These are phyloP conservation scores for Candida qinlingensis DNA, from an alignment of 805 yeast genomes.

Conservation along the genomic window DNA sequence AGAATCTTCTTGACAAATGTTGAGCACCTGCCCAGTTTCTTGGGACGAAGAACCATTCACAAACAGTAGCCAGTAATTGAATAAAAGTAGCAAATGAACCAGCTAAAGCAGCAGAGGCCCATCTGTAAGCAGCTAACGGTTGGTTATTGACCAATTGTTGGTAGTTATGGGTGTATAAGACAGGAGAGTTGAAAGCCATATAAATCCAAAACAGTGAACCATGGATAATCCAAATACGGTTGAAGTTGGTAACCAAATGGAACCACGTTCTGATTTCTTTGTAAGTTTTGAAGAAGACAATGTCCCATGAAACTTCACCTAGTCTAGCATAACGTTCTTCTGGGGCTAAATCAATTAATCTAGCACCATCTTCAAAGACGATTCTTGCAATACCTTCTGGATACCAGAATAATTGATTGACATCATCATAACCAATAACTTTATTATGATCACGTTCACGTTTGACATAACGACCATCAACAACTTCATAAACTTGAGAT, in stretches of 20 bases:
- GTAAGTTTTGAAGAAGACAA: slow-evolving; percentile 92
- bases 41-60: slow-evolving; percentile 96
- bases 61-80: slow-evolving; percentile 81
- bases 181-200: slow-evolving; percentile 86
- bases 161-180: slow-evolving; percentile 83
- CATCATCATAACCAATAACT: slow-evolving; percentile 93
- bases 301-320: slow-evolving; percentile 89
- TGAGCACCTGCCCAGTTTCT: slow-evolving; percentile 99
- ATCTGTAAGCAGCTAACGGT: slow-evolving; percentile 85
- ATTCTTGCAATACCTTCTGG: slow-evolving; percentile 97
- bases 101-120: slow-evolving; percentile 92
- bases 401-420: slow-evolving; percentile 98
- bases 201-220: slow-evolving; percentile 91
- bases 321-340: slow-evolving; percentile 85
- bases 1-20: slow-evolving; percentile 82
- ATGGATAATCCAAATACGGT: slow-evolving; percentile 97
- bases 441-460: slow-evolving; percentile 82
- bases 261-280: slow-evolving; percentile 97
- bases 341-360: slow-evolving; percentile 83
- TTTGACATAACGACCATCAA: slow-evolving; percentile 76
- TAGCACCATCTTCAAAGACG: slow-evolving; percentile 84
- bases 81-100: slow-evolving; percentile 81
- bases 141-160: slow-evolving; percentile 75
- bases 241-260: slow-evolving; percentile 90
- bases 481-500: slow-evolving; percentile 76